These are phyloP conservation scores for Syncephalis plumigaleata DNA, from an alignment of 371 early-diverging fungal species.

Conservation along the genomic window DNA sequence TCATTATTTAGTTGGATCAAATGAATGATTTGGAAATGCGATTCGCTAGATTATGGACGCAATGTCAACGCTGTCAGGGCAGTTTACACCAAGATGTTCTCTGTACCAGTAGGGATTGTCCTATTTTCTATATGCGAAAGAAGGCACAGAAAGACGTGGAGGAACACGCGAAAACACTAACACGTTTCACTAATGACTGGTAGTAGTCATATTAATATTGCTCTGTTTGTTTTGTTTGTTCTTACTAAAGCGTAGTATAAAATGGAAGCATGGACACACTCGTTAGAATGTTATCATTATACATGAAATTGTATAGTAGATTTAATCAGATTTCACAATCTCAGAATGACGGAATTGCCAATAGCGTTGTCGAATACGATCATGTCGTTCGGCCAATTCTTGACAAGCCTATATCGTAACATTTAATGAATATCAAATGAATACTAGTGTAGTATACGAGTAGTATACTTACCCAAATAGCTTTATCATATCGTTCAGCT, in stretches of 20 bases:
- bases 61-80: slow-evolving; percentile 99
- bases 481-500: slow-evolving; percentile 15
- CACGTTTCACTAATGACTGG: slow-evolving; percentile 45
- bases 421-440: not conserved
- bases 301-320: too few relatives aligned
- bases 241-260: too few relatives aligned
- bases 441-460: not conserved
- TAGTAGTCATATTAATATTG: too few relatives aligned
- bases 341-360: slow-evolving; percentile 44
- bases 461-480: slow-evolving; percentile 16
- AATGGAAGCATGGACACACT: too few relatives aligned
- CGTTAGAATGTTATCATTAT: too few relatives aligned
- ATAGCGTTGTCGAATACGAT: slow-evolving; percentile 48
- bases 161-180: slow-evolving; percentile 39
- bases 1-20: slow-evolving; percentile 16
- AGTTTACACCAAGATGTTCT: slow-evolving; percentile 93
- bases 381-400: slow-evolving; percentile 33
- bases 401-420: slow-evolving; percentile 21
- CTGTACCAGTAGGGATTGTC: slow-evolving; percentile 96
- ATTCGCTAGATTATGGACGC: slow-evolving; percentile 92
- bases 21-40: slow-evolving; percentile 61
- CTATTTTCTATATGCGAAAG: slow-evolving; percentile 99
- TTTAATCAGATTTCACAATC: not conserved
- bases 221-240: too few relatives aligned
- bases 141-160: slow-evolving; percentile 93